Base-by-base conservation (phyloP, 345 rosid species). In the Excoecaria agallocha region DNA sequence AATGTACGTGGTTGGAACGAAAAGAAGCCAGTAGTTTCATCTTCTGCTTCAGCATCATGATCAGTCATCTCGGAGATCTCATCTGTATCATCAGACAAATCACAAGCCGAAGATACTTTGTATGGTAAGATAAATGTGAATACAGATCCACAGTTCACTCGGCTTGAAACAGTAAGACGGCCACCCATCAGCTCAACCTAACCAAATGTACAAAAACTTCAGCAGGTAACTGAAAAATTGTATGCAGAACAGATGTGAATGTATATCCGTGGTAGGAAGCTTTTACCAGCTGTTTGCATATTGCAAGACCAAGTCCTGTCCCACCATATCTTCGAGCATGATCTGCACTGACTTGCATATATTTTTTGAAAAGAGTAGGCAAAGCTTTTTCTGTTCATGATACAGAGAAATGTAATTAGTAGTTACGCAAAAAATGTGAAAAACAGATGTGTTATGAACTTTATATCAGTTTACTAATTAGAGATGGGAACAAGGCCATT, bases 121-220 rank as follows among this genome's bases (percentile, higher is more conserved):
- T 91, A 95, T 12, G 98, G 98, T 49, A 95, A 84, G 71, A 89
- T 82, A 71, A 95, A 95, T 20, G 97, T 95, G 78, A 95, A 95
- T 15, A 90, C 93, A 37, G 98, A 95, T n/a, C 99, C 99, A 12
- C 68, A 68, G 67, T 87, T 82, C 81, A 87, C 99, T 78, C 41
- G 78, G 83, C 99, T 95, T 19, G 96, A 86, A 68, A 95, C 98
- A 0, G 98, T 93, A 45, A 95, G 93, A 52, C 74, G 86, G 70
- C 99, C 99, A 4, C 98, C 98, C 99, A 95, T 95, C 84, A 95
- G 84, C 83, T 95, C 94, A 77, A 93, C 97, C 98, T 94, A 71
- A 71, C 46, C 65, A 62, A 45, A 77, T 39, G 74, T 68, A 76
- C 45, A 74, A 58, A 80, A 69, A 69, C 7, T 68, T 78, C 52